Evolutionary conservation across 768 basidiomycete species (phyloP).

Genomic region (Ramaria sp.): DNA sequence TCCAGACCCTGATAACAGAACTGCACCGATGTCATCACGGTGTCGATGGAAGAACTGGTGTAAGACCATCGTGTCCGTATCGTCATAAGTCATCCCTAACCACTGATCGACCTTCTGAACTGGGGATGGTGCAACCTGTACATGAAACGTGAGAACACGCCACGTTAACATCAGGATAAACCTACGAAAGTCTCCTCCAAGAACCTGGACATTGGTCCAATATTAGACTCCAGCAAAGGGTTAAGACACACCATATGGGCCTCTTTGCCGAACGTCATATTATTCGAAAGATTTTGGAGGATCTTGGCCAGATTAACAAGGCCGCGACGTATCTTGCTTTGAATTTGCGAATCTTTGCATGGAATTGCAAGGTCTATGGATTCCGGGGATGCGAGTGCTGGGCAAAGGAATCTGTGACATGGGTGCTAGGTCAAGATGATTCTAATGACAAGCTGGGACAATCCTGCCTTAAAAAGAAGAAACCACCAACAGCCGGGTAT

Average conservation of each 20-base stretch:
- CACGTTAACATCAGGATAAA: constrained; percentile 2
- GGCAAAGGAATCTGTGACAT: constrained; percentile 70
- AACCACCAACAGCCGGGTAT: constrained; percentile 76
- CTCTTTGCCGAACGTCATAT: constrained; percentile 88
- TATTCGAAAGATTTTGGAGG: constrained; percentile 89
- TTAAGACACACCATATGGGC: constrained; percentile 76
- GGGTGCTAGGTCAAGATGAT: too few species aligned
- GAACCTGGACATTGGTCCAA: constrained; percentile 64
- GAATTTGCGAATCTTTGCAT: constrained; percentile 24
- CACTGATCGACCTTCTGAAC: constrained; percentile 44
- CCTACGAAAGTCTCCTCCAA: constrained; percentile 65
- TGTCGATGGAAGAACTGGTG: constrained; percentile 80
- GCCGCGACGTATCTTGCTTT: constrained; percentile 53
- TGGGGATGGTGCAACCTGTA: background rate
- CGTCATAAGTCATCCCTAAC: constrained; percentile 60
- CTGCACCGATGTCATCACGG: constrained; percentile 80
- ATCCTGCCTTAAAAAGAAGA: constrained; percentile 74
- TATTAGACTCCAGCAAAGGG: constrained; percentile 58
- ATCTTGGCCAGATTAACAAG: constrained; percentile 84
- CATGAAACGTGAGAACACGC: background rate
- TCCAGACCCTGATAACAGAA: constrained; percentile 59
- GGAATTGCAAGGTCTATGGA: constrained; percentile 66
- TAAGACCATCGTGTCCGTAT: constrained; percentile 72
- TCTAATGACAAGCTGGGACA: background rate
- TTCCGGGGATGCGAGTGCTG: constrained; percentile 80